A percentile compares a stretch with the other conserved stretches of the same genome.
phyloP scores from a whole-genome alignment of 495 filamentous ascomycete genomes.

The Penicillium coffeae region DNA sequence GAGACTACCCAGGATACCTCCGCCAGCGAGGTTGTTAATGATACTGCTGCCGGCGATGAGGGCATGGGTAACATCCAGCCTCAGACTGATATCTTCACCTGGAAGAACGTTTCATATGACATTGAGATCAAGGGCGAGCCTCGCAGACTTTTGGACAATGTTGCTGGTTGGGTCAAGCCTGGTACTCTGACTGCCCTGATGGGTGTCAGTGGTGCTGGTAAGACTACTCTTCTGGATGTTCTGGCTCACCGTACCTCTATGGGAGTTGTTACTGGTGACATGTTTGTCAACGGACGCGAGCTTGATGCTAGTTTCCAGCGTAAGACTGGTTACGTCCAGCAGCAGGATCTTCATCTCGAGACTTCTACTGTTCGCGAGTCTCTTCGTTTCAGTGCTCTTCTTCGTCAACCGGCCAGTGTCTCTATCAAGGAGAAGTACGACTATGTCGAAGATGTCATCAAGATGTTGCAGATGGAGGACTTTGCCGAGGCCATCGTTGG shows the following conservation, averaged over 20 bases:
- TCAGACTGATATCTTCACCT: constrained; percentile 64
- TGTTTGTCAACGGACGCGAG: constrained; percentile 48
- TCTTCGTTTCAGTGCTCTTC: constrained; percentile 74
- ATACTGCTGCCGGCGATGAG: neutral
- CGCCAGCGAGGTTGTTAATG: neutral
- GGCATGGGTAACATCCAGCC: constrained; percentile 31
- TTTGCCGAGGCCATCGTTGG: constrained; percentile 84
- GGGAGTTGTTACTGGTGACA: constrained; percentile 49
- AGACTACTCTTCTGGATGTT: constrained; percentile 51
- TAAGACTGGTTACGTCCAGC: constrained; percentile 90
- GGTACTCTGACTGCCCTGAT: constrained; percentile 66
- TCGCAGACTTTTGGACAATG: constrained; percentile 54
- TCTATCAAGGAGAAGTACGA: constrained; percentile 75
- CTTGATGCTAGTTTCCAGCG: constrained; percentile 78
- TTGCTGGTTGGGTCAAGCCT: constrained; percentile 64
- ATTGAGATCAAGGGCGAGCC: constrained; percentile 59
- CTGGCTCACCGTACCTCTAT: constrained; percentile 42
- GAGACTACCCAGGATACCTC: neutral
- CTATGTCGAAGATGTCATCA: constrained; percentile 90
- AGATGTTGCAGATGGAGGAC: constrained; percentile 77
- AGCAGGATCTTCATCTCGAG: constrained; percentile 84
- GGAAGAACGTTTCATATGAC: constrained; percentile 68
- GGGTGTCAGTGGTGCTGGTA: constrained; percentile 55
- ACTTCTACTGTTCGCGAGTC: constrained; percentile 79
- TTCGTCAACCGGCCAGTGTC: constrained; percentile 73